Base-by-base conservation (phyloP, 768 basidiomycete species). In the Exidia glandulosa region DNA sequence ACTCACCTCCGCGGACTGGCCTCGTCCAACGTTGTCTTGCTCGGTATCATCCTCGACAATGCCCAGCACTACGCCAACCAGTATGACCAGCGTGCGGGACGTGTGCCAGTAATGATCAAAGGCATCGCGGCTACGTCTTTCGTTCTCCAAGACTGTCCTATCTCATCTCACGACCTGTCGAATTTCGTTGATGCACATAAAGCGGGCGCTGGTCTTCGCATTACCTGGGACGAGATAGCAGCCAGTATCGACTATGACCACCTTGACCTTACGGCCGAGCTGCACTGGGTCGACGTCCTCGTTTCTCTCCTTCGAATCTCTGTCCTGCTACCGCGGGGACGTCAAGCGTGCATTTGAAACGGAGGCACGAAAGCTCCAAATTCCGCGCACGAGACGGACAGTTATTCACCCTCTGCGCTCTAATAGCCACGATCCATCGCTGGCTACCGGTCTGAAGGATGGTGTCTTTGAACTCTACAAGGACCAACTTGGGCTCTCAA, bases 401-500 rank as follows among this genome's bases (percentile, higher is more conserved):
- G 62, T 57, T 2, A 57, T 72, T 9, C 68, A 70, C 47, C 72
- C 73, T 5, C 65, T 75, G 3, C 66, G 69, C 0, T 66, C 71
- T 1, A 68, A 62, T 57, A 66, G 66, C 7, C 66, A 66, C 19
- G 70, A 70, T 52, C 71, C 75, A 56, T 66, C 68, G 0, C 45
- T 66, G 0, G 67, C 68, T 0, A 63, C 67, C 0, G 72, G 75
- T 32, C 59, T 74, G 7, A 69, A 71, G 60, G 72, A 67, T 29
- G 72, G 65, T 0, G 54, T 76, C 0, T 13, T 66, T 3, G 74
- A 76, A 59, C 73, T 76, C 59, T 59, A 74, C 2, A 61, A 36
- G 0, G 23, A 9, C 10, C 75, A 77, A 62, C 58, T 65, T 7
- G 73, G 73, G 0, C 69, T 73, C 50, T 63, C 57, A 6, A 55